Evolutionary conservation across 129 eudicot genomes (phyloP), one percentile per base, ranked within the genome.

Genomic region (Lactuca saligna): DNA sequence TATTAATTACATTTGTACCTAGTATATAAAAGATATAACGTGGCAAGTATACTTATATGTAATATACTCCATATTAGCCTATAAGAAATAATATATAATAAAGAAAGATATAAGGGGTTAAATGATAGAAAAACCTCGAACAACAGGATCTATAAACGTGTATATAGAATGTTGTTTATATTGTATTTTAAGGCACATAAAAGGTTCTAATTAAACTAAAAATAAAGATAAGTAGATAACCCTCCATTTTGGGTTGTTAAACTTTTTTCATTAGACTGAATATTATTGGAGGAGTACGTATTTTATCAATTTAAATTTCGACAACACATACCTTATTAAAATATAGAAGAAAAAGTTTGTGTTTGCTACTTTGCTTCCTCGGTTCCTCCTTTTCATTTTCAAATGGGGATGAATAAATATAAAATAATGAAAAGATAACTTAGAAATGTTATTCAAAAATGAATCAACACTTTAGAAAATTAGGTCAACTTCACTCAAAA

Each of bases 401-500:
- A 61, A 61, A 61, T 35, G 62, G 39, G 8, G 51, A 53, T n/a
- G 62, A 29, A 17, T 29, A 57, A 37, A 37, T 6, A 3, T 37
- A 61, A 61, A 61, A 38, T 38, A 38, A 61, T 38, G 51, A 46
- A 46, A 12, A 46, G 51, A 46, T 46, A 46, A 46, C n/a, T 10
- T 46, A 46, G 15, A 46, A 46, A 46, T 46, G 51, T 46, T 2
- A n/a, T 46, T 46, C 15, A 46, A 46, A 46, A 46, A 11, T 46
- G 51, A 46, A 46, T 46, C 51, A 12, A 46, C 51, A 3, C 3
- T 46, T 11, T 11, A 12, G 29, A 48, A 50, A 61, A 37, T 38
- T 61, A 61, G 66, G 66, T 61, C 66, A 61, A 61, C 66, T 37
- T 38, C 66, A 61, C 50, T 61, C 37, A n/a, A 37, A 37, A 39